Conservation (phyloP, 208 protist genomes). For the Trypanosoma mega region DNA sequence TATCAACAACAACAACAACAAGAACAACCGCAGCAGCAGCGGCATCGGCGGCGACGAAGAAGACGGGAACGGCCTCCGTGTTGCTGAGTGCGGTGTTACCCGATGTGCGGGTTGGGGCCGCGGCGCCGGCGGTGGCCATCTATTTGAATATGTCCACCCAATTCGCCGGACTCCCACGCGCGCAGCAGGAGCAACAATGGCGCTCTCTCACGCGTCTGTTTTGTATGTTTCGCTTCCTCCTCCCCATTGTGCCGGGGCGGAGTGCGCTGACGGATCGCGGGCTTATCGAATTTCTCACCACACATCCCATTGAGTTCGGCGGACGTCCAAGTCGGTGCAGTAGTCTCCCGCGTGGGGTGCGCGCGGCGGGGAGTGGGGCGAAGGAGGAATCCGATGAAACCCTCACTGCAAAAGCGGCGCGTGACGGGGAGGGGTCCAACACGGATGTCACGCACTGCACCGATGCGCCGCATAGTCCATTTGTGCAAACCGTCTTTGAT, state of each 20-base stretch:
- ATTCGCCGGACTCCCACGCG: slow-evolving; percentile 15
- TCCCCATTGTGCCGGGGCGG: slow-evolving; percentile 58
- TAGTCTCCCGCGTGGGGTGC: too few species aligned
- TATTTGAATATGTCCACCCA: slow-evolving; percentile 17
- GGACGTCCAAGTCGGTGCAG: too few species aligned
- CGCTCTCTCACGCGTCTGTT: slow-evolving; percentile 41
- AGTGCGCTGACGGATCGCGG: slow-evolving; percentile 34
- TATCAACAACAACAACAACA: too few species aligned
- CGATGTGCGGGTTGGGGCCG: slow-evolving; percentile 26
- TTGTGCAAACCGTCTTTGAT: slow-evolving; percentile 34
- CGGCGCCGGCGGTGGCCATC: slow-evolving; percentile 28
- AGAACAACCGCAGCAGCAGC: too few species aligned
- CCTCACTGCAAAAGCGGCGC: too few species aligned
- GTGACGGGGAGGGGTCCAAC: too few species aligned
- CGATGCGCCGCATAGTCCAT: too few species aligned
- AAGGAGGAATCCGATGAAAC: too few species aligned
- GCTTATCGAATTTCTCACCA: slow-evolving; percentile 43
- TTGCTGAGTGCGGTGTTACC: slow-evolving; percentile 20
- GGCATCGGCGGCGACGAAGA: too few species aligned
- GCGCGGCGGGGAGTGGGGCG: too few species aligned
- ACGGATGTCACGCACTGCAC: too few species aligned
- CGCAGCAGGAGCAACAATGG: slow-evolving; percentile 26
- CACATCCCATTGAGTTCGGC: slow-evolving; percentile 16
- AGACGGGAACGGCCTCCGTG: too few species aligned
- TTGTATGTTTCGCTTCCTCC: slow-evolving; percentile 54